Conservation (phyloP, 768 basidiomycete species). For the Psilocybe azurescens region DNA sequence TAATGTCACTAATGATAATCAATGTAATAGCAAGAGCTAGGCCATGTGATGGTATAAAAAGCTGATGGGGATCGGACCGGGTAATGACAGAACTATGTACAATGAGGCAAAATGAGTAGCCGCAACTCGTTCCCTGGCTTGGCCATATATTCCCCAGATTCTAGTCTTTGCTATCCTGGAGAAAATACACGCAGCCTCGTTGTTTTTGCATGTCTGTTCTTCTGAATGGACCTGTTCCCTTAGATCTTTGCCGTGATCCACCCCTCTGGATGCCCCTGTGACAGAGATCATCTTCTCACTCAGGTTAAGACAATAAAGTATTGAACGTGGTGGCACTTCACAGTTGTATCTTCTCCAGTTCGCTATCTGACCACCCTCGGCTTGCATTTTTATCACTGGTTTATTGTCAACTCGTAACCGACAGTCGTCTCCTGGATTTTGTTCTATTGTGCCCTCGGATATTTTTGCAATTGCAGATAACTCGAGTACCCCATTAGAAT, state of each 20-base stretch:
- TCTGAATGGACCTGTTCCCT: slow-evolving; percentile 3
- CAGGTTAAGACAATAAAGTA: slow-evolving; percentile 32
- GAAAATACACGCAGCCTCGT: slow-evolving; percentile 32
- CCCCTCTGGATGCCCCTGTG: slow-evolving; percentile 20
- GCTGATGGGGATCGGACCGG: neutral
- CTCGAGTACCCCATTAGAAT: neutral
- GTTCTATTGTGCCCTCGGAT: slow-evolving; percentile 11
- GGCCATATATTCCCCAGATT: slow-evolving; percentile 11
- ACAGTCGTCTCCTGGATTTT: slow-evolving; percentile 4
- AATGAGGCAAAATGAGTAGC: slow-evolving; percentile 1
- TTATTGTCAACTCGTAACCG: neutral
- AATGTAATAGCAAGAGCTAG: too few species aligned
- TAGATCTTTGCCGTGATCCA: slow-evolving; percentile 17
- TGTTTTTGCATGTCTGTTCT: slow-evolving; percentile 34
- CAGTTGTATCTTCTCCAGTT: slow-evolving; percentile 17
- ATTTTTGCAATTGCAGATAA: slow-evolving; percentile 2
- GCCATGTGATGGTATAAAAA: slow-evolving; percentile 13
- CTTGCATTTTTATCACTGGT: slow-evolving; percentile 15
- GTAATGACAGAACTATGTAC: neutral
- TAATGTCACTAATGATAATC: neutral
- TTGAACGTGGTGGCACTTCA: slow-evolving; percentile 28
- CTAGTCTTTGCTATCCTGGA: neutral
- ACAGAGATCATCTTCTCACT: slow-evolving; percentile 33
- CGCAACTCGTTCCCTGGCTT: neutral
- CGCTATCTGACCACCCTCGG: slow-evolving; percentile 1